Base-by-base conservation (phyloP, 2,329 filamentous ascomycete genomes). In the Biscogniauxia mediterranea region DNA sequence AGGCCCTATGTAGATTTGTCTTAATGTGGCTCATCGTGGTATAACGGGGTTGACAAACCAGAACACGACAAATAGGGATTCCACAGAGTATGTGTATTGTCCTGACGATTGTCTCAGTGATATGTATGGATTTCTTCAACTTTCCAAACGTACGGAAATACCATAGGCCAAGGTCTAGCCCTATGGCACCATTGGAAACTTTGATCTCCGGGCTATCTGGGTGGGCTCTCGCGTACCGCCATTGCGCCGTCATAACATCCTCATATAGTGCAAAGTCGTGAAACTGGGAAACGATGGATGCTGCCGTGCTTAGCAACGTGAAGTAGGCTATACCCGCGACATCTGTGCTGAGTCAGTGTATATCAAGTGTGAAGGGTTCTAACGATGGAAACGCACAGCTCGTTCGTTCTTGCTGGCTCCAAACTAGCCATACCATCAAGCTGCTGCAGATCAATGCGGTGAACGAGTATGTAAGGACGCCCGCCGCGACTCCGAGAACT, bases 241-340 rank as follows among this genome's bases (percentile, higher is more conserved):
- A 64, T 23, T 64, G 59, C n/a, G 52, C 56, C 11, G 54, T 58
- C n/a, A 60, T 57, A 13, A 66, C 19, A 42, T 25, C 6, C 28
- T 7, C 17, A 11, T 32, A 62, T 62, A 52, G 64, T 64, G 62
- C 55, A 51, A 65, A 66, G 49, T 60, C 60, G 20, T 65, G 64
- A 6, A 66, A 56, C 23, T 68, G 66, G n/a, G 64, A 61, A n/a
- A 61, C 52, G 38, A 68, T 62, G 20, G 64, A 65, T 25, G 59
- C 57, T 15, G 62, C 62, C 3, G 62, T 66, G 7, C 62, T 61
- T 19, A 68, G 21, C 1, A 66, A 52, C 8, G 62, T 61, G n/a
- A 66, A 61, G 42, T 66, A 68, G 4, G 62, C 63, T 17, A 68
- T 65, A 26, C 57, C 61, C 9, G 64, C 66, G 13, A 68, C 64